phyloP scores from a whole-genome alignment of 192 early-diverging fungal species.

The Umbelopsis isabellina region DNA sequence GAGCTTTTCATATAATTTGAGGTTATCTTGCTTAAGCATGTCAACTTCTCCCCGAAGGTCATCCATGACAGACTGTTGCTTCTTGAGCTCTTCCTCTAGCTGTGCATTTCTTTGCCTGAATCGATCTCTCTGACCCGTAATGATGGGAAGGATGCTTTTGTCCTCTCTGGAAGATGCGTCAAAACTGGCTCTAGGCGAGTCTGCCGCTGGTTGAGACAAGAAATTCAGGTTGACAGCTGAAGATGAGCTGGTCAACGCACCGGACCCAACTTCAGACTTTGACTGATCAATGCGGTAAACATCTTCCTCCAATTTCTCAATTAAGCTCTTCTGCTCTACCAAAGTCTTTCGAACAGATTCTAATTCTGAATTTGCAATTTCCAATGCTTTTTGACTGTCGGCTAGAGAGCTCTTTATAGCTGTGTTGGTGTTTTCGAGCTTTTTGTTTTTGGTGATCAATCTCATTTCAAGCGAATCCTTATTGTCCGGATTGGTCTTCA shows the following conservation, averaged over 20 bases:
- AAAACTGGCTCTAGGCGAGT: background rate
- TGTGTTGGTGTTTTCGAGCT: constrained; percentile 72
- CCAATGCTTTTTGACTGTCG: constrained; percentile 35
- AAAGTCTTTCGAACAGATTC: constrained; percentile 42
- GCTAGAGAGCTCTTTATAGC: constrained; percentile 54
- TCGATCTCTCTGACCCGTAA: constrained; percentile 87
- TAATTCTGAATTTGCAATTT: constrained; percentile 32
- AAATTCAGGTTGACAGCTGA: constrained; percentile 18
- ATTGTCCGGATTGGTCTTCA: constrained; percentile 43
- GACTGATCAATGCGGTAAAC: constrained; percentile 47
- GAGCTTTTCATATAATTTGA: constrained; percentile 89
- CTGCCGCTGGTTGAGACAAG: background rate
- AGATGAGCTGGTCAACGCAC: background rate
- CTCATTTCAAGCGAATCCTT: constrained; percentile 74
- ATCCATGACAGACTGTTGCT: constrained; percentile 46
- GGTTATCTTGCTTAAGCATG: constrained; percentile 77
- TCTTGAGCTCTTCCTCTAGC: constrained; percentile 72
- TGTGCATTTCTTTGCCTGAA: constrained; percentile 89
- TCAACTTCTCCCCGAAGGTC: constrained; percentile 69
- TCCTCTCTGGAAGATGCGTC: constrained; percentile 28
- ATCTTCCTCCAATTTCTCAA: constrained; percentile 59
- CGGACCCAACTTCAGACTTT: background rate
- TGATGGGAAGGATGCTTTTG: constrained; percentile 76
- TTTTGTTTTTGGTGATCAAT: constrained; percentile 83
- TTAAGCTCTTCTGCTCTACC: constrained; percentile 49